Evolutionary conservation across 2,329 filamentous ascomycete genomes (phyloP).

Genomic region (Penicillium sumatraense): DNA sequence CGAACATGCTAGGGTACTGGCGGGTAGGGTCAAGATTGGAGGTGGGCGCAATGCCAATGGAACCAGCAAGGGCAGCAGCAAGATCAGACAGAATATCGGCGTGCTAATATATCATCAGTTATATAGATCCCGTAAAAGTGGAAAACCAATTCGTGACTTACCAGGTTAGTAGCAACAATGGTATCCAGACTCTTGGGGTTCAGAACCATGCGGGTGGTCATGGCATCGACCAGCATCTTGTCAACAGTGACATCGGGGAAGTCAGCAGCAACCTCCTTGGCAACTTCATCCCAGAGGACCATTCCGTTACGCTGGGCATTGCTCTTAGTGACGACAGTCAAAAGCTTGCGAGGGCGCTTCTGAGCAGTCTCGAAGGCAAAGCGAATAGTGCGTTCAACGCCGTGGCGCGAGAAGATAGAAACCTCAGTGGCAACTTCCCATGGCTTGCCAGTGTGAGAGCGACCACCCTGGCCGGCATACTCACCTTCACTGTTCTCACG

Average conservation of each 20-base stretch:
- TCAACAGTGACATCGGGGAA: constrained; percentile 66
- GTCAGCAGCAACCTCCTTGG: constrained; percentile 57
- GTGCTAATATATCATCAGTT: constrained; percentile 40
- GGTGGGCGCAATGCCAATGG: constrained; percentile 73
- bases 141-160: constrained; percentile 19
- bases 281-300: constrained; percentile 71
- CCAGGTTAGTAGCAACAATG: constrained; percentile 66
- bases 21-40: constrained; percentile 69
- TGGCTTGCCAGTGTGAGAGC: constrained; percentile 61
- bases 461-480: constrained; percentile 68
- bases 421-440: constrained; percentile 69
- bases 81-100: constrained; percentile 73
- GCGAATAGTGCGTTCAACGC: constrained; percentile 63
- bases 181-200: constrained; percentile 65
- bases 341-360: constrained; percentile 59
- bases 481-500: constrained; percentile 71
- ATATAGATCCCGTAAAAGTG: background rate
- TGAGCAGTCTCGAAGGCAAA: constrained; percentile 67
- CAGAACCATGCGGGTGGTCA: constrained; percentile 68
- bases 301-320: constrained; percentile 70
- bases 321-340: constrained; percentile 69
- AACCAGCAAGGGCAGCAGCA: constrained; percentile 70
- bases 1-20: constrained; percentile 65
- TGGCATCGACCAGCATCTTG: constrained; percentile 70
- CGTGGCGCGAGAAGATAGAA: constrained; percentile 65